These are phyloP conservation scores for Pseudogymnoascus sp. DNA, from an alignment of 2,329 filamentous ascomycete genomes.

Conservation along the genomic window DNA sequence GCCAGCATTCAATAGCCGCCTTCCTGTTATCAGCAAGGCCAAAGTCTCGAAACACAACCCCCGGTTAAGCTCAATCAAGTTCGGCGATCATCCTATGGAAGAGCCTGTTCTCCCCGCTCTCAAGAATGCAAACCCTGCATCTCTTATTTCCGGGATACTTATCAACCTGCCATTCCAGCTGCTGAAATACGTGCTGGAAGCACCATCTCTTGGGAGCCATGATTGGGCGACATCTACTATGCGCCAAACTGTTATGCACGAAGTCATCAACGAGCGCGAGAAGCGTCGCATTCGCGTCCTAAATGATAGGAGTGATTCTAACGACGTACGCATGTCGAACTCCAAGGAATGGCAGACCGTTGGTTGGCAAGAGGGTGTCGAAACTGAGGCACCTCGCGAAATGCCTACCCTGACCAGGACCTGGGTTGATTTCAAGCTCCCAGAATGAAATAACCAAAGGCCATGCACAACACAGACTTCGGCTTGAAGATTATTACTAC, in stretches of 20 bases:
- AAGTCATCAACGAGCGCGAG: conserved; percentile 53
- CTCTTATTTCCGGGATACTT: conserved; percentile 56
- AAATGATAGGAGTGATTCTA: conserved; percentile 20
- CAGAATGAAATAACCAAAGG: neutral
- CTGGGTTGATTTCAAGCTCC: conserved; percentile 24
- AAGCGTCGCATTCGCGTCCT: conserved; percentile 37
- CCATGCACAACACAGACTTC: neutral
- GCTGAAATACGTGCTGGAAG: conserved; percentile 60
- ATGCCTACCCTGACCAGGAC: conserved; percentile 18
- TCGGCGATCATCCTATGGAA: conserved; percentile 56
- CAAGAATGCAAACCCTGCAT: conserved; percentile 30
- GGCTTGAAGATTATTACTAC: conserved; percentile 2
- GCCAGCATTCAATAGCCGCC: conserved; percentile 40
- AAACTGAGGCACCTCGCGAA: conserved; percentile 14
- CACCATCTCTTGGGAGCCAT: conserved; percentile 45
- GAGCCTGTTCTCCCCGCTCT: conserved; percentile 24
- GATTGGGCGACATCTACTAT: conserved; percentile 43
- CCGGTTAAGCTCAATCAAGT: conserved; percentile 59
- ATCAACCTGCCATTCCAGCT: conserved; percentile 63
- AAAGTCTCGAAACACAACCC: conserved; percentile 38
- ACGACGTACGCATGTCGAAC: conserved; percentile 24
- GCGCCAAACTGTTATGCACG: conserved; percentile 42
- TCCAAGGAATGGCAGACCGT: conserved; percentile 27
- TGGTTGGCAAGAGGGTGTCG: conserved; percentile 29
- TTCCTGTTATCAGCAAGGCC: conserved; percentile 32